Conservation (phyloP, 495 filamentous ascomycete genomes). For the Neurospora sp. region DNA sequence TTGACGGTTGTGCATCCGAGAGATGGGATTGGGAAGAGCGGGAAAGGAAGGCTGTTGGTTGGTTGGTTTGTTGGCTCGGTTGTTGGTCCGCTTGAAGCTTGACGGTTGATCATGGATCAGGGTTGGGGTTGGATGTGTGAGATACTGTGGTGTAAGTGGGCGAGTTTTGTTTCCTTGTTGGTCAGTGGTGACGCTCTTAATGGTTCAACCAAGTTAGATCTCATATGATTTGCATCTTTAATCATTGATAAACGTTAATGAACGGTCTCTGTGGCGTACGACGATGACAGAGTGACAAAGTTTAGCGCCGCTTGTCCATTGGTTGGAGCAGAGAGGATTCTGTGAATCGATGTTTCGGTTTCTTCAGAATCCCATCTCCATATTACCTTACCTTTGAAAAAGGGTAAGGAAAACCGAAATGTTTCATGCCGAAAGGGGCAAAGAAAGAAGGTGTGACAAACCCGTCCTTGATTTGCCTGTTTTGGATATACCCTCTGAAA, state of each 20-base stretch:
- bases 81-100: neutral
- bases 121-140: neutral
- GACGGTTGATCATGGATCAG: neutral
- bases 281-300: neutral
- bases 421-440: neutral
- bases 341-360: neutral
- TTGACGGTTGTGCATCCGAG: neutral
- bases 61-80: neutral
- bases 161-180: too few species aligned
- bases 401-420: neutral
- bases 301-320: neutral
- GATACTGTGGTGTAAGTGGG: neutral
- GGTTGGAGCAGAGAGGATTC: neutral
- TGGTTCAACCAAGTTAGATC: neutral
- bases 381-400: neutral
- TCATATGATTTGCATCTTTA: neutral
- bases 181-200: neutral
- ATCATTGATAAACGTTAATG: neutral
- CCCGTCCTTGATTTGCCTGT: neutral
- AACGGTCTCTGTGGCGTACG: neutral
- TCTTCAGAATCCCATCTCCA: neutral
- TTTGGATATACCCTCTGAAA: neutral
- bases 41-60: neutral
- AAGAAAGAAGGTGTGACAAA: neutral
- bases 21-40: neutral